Percentiles rank a stretch among this genome's conserved stretches.
Conservation (phyloP, 768 basidiomycete genomes). For the Rubroboletus pulcherrimus region DNA sequence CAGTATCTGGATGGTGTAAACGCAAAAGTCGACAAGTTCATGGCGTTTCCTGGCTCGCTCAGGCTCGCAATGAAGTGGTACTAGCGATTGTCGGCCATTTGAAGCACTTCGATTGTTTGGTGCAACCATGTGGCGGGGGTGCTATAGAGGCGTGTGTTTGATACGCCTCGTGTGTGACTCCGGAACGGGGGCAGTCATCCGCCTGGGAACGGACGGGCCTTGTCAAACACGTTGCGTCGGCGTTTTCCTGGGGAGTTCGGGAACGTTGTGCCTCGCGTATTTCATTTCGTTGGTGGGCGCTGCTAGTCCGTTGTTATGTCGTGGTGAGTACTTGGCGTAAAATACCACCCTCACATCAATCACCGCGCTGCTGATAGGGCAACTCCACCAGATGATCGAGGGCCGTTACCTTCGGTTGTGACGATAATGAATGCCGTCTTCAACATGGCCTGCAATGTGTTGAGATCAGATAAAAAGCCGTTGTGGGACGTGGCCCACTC, state of each 20-base stretch:
- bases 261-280: conserved; percentile 13
- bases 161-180: conserved; percentile 19
- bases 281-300: conserved; percentile 18
- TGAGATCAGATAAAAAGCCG: conserved; percentile 21
- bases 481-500: neutral
- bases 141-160: conserved; percentile 21
- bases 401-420: neutral
- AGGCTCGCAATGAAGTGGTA: conserved; percentile 17
- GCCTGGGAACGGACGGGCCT: conserved; percentile 11
- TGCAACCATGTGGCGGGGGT: conserved; percentile 27
- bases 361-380: conserved; percentile 17
- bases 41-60: conserved; percentile 18
- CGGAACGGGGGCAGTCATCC: neutral
- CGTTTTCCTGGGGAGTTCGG: conserved; percentile 3
- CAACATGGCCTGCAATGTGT: neutral
- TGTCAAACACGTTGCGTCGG: conserved; percentile 22
- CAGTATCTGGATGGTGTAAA: conserved; percentile 27
- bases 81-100: conserved; percentile 21
- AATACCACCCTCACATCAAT: conserved; percentile 1
- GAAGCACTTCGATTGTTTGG: conserved; percentile 24
- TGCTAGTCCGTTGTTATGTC: conserved; percentile 1
- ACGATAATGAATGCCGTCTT: conserved; percentile 9
- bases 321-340: conserved; percentile 8
- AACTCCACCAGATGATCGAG: neutral
- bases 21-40: conserved; percentile 29